Evolutionary conservation across 2,329 filamentous ascomycete genomes (phyloP), one percentile per base, ranked within the genome.

Genomic region (Aureobasidium sp.): DNA sequence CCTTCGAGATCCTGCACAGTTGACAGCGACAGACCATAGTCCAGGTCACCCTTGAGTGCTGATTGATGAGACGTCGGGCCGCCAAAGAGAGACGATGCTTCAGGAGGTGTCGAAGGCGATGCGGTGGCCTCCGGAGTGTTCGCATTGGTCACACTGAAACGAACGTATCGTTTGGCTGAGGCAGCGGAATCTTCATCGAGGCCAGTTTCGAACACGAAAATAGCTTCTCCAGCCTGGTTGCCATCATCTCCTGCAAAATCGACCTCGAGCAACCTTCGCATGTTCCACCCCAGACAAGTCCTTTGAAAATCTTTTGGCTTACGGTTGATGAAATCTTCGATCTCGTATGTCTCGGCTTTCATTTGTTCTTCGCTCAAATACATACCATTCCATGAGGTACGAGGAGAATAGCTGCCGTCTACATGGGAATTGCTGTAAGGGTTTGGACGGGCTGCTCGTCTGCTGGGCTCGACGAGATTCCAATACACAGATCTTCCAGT

Each of bases 171-270:
- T 66, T 77, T 83, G 62, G 87, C 75, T 8, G 76, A 75, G 6
- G 83, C 78, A 13, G 74, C 73, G 36, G 78, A 75, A 7, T 80
- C 80, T 65, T 88, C 83, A 32, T 84, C 83, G n/a, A 85, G 74
- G 0, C 90, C 91, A 68, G 87, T 88, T 37, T 85, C 81, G 51
- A 97, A 80, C 2, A 96, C 82, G 29, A 95, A 80, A 42, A 96
- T 78, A 17, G 81, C 82, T 73, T 97, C 93, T 23, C 91, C 91
- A 29, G 86, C 87, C 53, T 86, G 84, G 61, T 84, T 79, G n/a
- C 84, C 84, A 74, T 94, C 89, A 66, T 92, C 90, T 23, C 84
- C 86, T 44, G 88, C 88, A 75, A 97, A 97, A 71, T 99, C 94
- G 2, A 96, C 90, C 68, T 94, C 88, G 2, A 97, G 78, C 65